Evolutionary conservation across 345 rosid species (phyloP), one percentile per base, ranked within the genome.

Genomic region (Eucalyptus polyanthemos): DNA sequence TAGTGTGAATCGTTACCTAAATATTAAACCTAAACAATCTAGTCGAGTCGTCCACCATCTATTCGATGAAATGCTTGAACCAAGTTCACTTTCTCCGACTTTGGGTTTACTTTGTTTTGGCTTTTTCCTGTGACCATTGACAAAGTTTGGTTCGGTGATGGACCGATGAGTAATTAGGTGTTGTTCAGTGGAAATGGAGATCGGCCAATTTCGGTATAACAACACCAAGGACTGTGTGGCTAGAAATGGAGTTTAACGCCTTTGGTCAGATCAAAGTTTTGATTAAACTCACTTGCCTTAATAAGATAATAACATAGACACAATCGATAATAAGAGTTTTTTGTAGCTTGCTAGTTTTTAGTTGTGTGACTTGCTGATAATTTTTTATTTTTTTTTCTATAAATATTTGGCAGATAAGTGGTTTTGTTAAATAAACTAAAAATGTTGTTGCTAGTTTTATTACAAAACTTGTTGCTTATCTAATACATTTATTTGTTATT

Each of bases 201-300:
- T 65, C 0, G 6, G 19, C 37, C 6, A 8, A 14, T 4, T 3
- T 65, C 0, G 0, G 37, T n/a, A 31, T 65, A 65, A 5, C 6
- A 37, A 65, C 21, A 7, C 4, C 2, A 5, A 65, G 19, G 19
- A n/a, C 2, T 65, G 6, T 1, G 2, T 65, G 9, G 76, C 37
- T 0, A n/a, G 21, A 65, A 37, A 65, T 29, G 72, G 11, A 65
- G n/a, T n/a, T 3, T 3, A 9, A 9, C 21, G 0, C 72, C 60
- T 25, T 24, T 25, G 5, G 29, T 25, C 4, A 25, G 4, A 58
- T 25, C 6, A 11, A 1, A 58, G 7, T 60, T 60, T 60, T 29
- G 15, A 65, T 9, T 65, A n/a, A 65, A n/a, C 37, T 65, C 31
- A 7, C 76, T 65, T n/a, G 8, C 15, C 76, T 14, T 14, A n/a